Evolutionary conservation across 306 rosid genomes (phyloP), one percentile per base, ranked within the genome.

Genomic region (Begonia fuchsioides): DNA sequence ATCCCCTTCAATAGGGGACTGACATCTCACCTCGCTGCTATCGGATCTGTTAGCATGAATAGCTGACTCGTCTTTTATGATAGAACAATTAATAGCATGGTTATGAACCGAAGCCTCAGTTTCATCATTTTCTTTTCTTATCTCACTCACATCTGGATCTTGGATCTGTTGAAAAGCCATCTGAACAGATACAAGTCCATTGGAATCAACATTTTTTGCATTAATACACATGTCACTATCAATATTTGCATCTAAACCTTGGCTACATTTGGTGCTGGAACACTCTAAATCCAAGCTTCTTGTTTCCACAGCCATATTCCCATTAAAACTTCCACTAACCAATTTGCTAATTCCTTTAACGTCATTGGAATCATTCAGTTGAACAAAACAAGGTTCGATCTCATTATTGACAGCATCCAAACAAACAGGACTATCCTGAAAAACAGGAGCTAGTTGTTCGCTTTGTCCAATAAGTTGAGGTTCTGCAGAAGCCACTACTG

Each of bases 181-280:
- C 63, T 82, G 58, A 26, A 43, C 35, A 26, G 35, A 26, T 17
- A 69, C 47, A 56, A 44, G 76, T 52, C 88, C 82, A 66, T 65
- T 69, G 44, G 75, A 70, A 56, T 63, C 79, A 44, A 54, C 60
- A 15, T 69, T 73, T 57, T 65, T 72, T 44, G 67, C 53, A 53
- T 26, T 26, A 26, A 62, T 63, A 73, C 77, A 69, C 62, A 66
- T 54, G 66, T 73, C 77, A 53, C 61, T 73, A 62, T 72, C 92
- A 72, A 56, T 92, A 77, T 86, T 77, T 86, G 80, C 99, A 85
- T 79, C 93, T 82, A 87, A 62, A 60, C 72, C 88, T 80, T 82
- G 53, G 67, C 83, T 86, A 71, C 35, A 26, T 3, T 26, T 6
- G 35, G 69, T 47, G 43, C 75, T 67, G 46, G 74, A 68, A 66